A percentile compares a stretch with the other conserved stretches of the same genome.
Conservation (phyloP, 2,329 filamentous ascomycete species). For the Arachnomyces sp. region DNA sequence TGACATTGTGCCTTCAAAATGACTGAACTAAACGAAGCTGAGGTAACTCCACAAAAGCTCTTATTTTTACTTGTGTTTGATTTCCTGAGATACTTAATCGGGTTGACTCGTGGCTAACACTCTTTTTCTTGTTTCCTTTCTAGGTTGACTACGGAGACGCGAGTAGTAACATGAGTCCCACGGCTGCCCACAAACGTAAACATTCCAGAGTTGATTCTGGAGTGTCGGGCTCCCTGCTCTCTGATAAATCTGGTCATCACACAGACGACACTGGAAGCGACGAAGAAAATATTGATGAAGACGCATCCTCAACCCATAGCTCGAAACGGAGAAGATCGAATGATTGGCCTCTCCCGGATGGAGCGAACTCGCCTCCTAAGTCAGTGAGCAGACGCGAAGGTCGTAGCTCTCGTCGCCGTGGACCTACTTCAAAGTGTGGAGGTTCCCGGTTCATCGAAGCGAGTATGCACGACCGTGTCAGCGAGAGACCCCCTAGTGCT, state of each 20-base stretch:
- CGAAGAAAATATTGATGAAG: conserved; percentile 10
- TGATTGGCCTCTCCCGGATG: conserved; percentile 34
- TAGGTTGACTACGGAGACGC: too few relatives aligned
- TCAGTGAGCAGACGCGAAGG: too few relatives aligned
- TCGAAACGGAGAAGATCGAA: conserved; percentile 31
- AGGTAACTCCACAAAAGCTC: too few relatives aligned
- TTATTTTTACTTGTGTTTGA: too few relatives aligned
- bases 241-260: conserved; percentile 28
- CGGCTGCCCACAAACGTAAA: conserved; percentile 21
- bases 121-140: too few relatives aligned
- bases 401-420: too few relatives aligned
- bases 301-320: background rate
- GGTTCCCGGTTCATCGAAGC: conserved; percentile 64
- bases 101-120: too few relatives aligned
- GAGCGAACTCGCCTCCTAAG: conserved; percentile 5
- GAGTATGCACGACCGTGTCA: conserved; percentile 76
- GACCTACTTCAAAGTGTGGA: too few relatives aligned
- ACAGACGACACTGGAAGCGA: conserved; percentile 22
- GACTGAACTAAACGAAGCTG: too few relatives aligned
- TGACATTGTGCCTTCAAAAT: too few relatives aligned
- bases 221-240: conserved; percentile 14
- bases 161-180: too few relatives aligned
- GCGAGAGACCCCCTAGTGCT: conserved; percentile 60
- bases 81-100: too few relatives aligned
- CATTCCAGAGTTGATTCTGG: conserved; percentile 19